Conservation (phyloP, 495 filamentous ascomycete species). For the Xylaria palmicola region DNA sequence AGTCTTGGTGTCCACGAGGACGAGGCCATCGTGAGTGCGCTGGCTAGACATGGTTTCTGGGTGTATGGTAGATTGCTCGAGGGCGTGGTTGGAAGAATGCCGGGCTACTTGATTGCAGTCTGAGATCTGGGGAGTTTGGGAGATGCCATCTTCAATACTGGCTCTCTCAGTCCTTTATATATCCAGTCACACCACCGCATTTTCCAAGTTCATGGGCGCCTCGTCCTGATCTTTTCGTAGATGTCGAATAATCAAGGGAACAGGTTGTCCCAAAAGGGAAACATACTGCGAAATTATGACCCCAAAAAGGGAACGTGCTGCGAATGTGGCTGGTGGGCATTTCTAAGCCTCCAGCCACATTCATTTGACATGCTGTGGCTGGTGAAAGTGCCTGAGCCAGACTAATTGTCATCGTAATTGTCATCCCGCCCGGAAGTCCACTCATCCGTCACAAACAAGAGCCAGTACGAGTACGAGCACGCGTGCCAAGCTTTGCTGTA, state of each 20-base stretch:
- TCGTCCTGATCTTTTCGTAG: neutral
- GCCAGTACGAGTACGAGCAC: constrained; percentile 6
- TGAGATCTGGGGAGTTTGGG: neutral
- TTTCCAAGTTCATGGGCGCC: neutral
- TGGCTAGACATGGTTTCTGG: neutral
- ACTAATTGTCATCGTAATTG: constrained; percentile 14
- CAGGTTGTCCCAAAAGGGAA: constrained; percentile 1
- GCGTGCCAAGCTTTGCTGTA: neutral
- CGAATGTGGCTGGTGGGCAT: neutral
- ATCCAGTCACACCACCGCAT: neutral
- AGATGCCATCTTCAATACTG: constrained; percentile 1
- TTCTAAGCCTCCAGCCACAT: neutral
- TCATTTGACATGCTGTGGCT: neutral
- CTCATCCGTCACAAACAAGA: constrained; percentile 5
- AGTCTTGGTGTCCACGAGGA: constrained; percentile 32
- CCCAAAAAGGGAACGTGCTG: no score
- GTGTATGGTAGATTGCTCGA: neutral
- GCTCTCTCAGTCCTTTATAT: neutral
- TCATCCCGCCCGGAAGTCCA: constrained; percentile 9
- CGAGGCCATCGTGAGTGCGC: constrained; percentile 42
- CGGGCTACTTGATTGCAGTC: neutral
- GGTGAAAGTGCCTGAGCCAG: no score
- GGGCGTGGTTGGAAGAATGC: neutral
- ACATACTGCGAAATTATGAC: constrained; percentile 2
- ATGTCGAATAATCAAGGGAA: neutral